phyloP scores from a whole-genome alignment of 2,329 filamentous ascomycete genomes.

The Elsinoe necatrix region DNA sequence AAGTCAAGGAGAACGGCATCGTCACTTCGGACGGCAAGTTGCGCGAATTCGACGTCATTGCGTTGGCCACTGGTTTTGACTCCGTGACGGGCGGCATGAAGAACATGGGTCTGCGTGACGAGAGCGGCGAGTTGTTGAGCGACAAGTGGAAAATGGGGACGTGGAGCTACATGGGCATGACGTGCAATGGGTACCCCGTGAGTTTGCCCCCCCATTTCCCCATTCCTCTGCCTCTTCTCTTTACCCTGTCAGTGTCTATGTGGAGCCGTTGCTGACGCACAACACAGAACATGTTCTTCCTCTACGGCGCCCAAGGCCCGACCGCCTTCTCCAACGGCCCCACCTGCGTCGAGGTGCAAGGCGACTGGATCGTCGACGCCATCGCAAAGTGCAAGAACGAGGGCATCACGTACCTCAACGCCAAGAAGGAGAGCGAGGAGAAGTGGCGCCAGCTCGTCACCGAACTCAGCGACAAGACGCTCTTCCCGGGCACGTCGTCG shows the following conservation, averaged over 20 bases:
- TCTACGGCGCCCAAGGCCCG: constrained; percentile 40
- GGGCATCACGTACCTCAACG: constrained; percentile 33
- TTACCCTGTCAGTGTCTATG: too few relatives aligned
- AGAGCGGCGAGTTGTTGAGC: constrained; percentile 30
- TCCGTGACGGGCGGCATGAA: constrained; percentile 40
- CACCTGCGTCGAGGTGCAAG: constrained; percentile 38
- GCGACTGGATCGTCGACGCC: constrained; percentile 38
- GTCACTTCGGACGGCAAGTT: constrained; percentile 34
- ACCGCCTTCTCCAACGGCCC: constrained; percentile 42
- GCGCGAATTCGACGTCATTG: constrained; percentile 40
- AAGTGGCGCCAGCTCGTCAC: constrained; percentile 35
- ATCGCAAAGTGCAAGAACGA: constrained; percentile 33
- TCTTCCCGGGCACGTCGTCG: constrained; percentile 34
- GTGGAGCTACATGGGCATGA: constrained; percentile 38
- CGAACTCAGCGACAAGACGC: constrained; percentile 34
- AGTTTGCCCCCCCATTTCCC: neutral
- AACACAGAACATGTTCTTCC: constrained; percentile 24
- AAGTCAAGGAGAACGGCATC: constrained; percentile 38
- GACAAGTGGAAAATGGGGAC: constrained; percentile 39
- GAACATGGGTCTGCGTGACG: constrained; percentile 30
- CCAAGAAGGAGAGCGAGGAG: constrained; percentile 35
- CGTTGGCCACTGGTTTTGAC: constrained; percentile 41
- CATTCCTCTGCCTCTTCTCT: too few relatives aligned
- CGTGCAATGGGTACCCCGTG: constrained; percentile 30
- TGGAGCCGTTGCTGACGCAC: neutral